phyloP scores from a whole-genome alignment of 2,329 filamentous ascomycete genomes.

The Endocalyx cinctus region DNA sequence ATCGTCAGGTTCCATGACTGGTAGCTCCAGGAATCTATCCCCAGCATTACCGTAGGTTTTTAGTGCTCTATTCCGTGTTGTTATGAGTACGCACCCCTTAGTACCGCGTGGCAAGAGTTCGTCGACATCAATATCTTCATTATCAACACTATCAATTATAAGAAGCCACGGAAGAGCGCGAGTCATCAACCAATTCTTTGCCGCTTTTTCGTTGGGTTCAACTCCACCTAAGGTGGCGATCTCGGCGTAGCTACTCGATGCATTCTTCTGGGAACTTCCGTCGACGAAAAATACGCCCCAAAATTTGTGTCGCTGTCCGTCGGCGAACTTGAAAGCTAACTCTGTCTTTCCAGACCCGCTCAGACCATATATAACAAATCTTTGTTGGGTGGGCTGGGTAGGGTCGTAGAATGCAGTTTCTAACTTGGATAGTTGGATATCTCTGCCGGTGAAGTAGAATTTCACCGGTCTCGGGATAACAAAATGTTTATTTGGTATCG shows the following conservation, averaged over 20 bases:
- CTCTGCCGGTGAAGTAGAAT: conserved; percentile 6
- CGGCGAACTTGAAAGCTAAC: conserved; percentile 20
- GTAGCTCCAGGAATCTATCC: conserved; percentile 10
- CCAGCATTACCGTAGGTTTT: conserved; percentile 25
- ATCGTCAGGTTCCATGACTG: conserved; percentile 20
- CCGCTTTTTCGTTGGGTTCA: conserved; percentile 13
- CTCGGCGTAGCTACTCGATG: conserved; percentile 9
- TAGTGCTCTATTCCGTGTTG: conserved; percentile 29
- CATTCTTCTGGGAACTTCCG: conserved; percentile 6
- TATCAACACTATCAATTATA: conserved; percentile 39
- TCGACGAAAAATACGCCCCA: conserved; percentile 25
- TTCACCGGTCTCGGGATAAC: conserved; percentile 1
- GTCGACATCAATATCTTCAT: conserved; percentile 23
- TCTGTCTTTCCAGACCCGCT: conserved; percentile 27
- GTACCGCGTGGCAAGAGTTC: conserved; percentile 26
- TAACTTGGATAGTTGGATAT: conserved; percentile 5
- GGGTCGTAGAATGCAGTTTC: conserved; percentile 1
- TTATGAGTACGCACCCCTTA: conserved; percentile 31
- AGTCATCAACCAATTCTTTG: conserved; percentile 19
- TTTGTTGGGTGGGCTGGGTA: conserved; percentile 7
- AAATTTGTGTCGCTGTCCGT: conserved; percentile 16
- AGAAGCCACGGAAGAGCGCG: conserved; percentile 26
- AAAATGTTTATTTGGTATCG: conserved; percentile 4
- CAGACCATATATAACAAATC: conserved; percentile 20
- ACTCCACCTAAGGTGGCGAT: conserved; percentile 13